These are phyloP conservation scores for Gomphus bonarii DNA, from an alignment of 1,284 basidiomycete species.

Conservation along the genomic window DNA sequence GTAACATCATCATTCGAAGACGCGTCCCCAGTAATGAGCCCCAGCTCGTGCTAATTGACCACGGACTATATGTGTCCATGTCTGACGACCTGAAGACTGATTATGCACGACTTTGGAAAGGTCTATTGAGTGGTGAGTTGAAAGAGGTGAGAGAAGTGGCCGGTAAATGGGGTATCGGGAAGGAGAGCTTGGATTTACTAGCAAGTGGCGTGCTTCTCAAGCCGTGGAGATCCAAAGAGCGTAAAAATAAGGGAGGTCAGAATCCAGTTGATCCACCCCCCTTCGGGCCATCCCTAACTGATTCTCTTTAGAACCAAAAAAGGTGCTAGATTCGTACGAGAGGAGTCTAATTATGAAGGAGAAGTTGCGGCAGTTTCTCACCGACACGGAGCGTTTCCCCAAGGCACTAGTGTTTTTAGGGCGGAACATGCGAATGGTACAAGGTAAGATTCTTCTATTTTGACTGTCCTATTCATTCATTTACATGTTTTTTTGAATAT, in stretches of 20 bases:
- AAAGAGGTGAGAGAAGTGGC: slow-evolving; percentile 52
- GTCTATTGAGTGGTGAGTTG: slow-evolving; percentile 64
- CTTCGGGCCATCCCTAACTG: neutral
- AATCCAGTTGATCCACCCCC: neutral
- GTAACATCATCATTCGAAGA: slow-evolving; percentile 77
- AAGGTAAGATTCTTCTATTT: slow-evolving; percentile 31
- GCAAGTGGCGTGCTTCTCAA: slow-evolving; percentile 63
- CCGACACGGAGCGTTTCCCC: slow-evolving; percentile 57
- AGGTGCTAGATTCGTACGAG: slow-evolving; percentile 43
- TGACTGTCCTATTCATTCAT: neutral
- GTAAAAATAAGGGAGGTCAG: neutral
- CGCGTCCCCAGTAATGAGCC: slow-evolving; percentile 49
- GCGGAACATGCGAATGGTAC: slow-evolving; percentile 74
- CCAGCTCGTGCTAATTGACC: slow-evolving; percentile 48
- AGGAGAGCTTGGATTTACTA: slow-evolving; percentile 55
- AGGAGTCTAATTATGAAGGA: slow-evolving; percentile 54
- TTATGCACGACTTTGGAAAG: slow-evolving; percentile 74
- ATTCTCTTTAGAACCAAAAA: slow-evolving; percentile 17
- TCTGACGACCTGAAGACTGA: slow-evolving; percentile 55
- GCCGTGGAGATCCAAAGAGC: slow-evolving; percentile 30
- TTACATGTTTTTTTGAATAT: neutral
- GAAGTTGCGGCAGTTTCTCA: slow-evolving; percentile 31
- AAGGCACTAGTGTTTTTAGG: slow-evolving; percentile 78
- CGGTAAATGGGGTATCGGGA: slow-evolving; percentile 67
- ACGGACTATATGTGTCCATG: slow-evolving; percentile 31